Evolutionary conservation across 768 basidiomycete genomes (phyloP), one percentile per base, ranked within the genome.

Genomic region (Suillus fuscotomentosus): DNA sequence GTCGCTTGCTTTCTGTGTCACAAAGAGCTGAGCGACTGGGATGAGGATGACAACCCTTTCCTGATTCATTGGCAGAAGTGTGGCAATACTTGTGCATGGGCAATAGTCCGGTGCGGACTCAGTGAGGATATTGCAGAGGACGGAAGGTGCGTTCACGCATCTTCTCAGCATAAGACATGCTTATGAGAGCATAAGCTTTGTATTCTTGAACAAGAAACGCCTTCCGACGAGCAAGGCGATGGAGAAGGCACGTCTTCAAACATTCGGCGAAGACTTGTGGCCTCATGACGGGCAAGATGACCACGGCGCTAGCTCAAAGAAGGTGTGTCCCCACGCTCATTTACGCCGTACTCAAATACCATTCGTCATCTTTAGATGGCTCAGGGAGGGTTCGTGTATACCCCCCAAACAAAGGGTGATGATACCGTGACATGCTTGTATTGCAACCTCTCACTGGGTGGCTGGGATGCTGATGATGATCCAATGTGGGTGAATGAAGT

Each of bases 391-490:
- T 97, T 97, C 71, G 84, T 93, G 0, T 93, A 84, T 72, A 88
- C 88, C 0, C 92, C 94, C 2, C 84, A 88, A 63, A 76, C 80
- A 14, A 70, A 79, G 2, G 88, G 83, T 4, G 90, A 93, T 68
- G 96, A 99, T 74, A 86, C 88, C 1, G 94, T 87, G 0, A 88
- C 88, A 0, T 99, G 96, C 75, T 79, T 95, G 5, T 95, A 95
- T 71, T 99, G 96, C 73, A 81, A 88, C 51, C 80, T 89, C 41
- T 83, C 87, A 2, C 84, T 97, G 3, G 88, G 88, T 62, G 94
- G 92, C 1, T 99, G 96, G 96, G 92, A 95, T 50, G 79, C 82
- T 36, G 86, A 85, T 15, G 96, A 99, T 73, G 88, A 96, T 75
- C 96, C 96, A 15, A 73, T 88, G 96, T 97, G 76, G 64, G 91